phyloP scores from a whole-genome alignment of 2,329 filamentous ascomycete species.

The Penicillium sclerotiorum region DNA sequence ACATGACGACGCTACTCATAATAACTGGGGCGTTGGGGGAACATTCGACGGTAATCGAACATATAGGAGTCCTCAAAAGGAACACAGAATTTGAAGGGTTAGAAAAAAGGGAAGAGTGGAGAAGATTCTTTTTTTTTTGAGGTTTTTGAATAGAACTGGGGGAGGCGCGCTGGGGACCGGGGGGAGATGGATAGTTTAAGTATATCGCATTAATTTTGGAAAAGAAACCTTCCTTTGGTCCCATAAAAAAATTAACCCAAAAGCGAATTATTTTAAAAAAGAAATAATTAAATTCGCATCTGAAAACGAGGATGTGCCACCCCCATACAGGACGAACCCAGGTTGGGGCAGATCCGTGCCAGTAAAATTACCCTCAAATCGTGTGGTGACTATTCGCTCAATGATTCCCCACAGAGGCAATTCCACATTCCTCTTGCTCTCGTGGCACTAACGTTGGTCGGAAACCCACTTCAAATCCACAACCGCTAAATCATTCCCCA shows the following conservation, averaged over 20 bases:
- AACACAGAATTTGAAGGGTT: conserved; percentile 1
- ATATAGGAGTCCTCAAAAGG: conserved; percentile 6
- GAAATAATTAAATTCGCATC: not conserved
- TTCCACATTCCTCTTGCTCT: conserved; percentile 24
- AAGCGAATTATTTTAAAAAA: too few species aligned
- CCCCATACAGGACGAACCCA: not conserved
- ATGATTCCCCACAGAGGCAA: conserved; percentile 25
- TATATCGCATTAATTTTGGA: conserved; percentile 11
- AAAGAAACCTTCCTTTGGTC: too few species aligned
- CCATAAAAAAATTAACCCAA: too few species aligned
- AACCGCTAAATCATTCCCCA: not conserved
- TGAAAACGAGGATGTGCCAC: not conserved
- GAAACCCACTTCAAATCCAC: not conserved
- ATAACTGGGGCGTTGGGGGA: conserved; percentile 20
- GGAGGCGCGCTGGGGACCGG: conserved; percentile 25
- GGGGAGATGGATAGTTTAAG: conserved; percentile 36
- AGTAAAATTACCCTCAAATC: conserved; percentile 10
- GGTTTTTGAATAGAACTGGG: conserved; percentile 7
- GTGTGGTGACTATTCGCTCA: conserved; percentile 10
- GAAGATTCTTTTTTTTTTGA: conserved; percentile 16
- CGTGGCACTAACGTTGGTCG: too few species aligned
- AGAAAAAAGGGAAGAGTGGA: conserved; percentile 27
- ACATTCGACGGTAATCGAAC: conserved; percentile 18
- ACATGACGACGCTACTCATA: conserved; percentile 27
- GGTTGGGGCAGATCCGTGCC: conserved; percentile 17